Conservation (phyloP, 2,329 filamentous ascomycete genomes). For the Talaromyces piceae region DNA sequence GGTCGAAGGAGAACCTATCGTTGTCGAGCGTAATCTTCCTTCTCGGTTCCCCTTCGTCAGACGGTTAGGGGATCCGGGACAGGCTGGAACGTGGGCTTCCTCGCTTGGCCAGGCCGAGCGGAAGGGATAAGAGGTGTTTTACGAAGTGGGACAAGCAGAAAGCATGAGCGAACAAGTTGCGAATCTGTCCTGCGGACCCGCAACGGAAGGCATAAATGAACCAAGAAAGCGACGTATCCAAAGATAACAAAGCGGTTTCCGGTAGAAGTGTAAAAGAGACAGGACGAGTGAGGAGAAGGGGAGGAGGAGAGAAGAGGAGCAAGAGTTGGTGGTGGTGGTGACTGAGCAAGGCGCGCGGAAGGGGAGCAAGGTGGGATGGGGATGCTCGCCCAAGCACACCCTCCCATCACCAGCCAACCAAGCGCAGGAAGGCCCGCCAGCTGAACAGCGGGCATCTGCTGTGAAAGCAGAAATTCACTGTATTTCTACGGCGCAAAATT, state of each 20-base stretch:
- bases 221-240: neutral
- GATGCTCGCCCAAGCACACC: slow-evolving; percentile 11
- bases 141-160: neutral
- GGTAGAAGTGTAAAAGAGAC: neutral
- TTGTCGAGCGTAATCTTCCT: neutral
- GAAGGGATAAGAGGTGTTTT: neutral
- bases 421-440: slow-evolving; percentile 2
- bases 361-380: slow-evolving; percentile 12
- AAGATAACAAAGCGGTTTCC: neutral
- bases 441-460: slow-evolving; percentile 1
- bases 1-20: neutral
- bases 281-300: neutral
- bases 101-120: neutral
- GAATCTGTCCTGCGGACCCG: neutral
- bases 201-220: neutral
- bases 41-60: no score
- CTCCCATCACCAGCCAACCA: slow-evolving; percentile 10
- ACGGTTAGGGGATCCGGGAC: neutral
- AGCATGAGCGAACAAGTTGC: neutral
- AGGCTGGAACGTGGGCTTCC: neutral
- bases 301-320: neutral
- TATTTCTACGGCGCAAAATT: neutral
- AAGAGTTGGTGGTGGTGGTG: no score
- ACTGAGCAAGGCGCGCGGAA: no score
- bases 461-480: no score